Percentiles rank a stretch among this genome's conserved stretches.
Evolutionary conservation across 2,329 filamentous ascomycete species (phyloP).

Genomic region (Beauveria asiatica): DNA sequence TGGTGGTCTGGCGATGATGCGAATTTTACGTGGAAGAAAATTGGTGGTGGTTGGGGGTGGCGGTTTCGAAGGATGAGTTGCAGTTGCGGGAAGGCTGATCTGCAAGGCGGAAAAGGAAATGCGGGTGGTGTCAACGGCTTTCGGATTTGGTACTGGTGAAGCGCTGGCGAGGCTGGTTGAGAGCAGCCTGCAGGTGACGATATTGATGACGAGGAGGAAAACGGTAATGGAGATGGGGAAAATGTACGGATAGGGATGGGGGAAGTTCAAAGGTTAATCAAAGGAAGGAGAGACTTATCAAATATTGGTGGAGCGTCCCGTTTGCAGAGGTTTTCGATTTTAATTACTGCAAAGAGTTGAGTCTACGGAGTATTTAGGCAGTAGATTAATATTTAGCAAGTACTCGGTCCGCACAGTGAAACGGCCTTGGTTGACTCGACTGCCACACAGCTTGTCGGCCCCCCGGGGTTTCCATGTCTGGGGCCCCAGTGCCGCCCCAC

Average conservation of each 20-base stretch:
- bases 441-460: neutral
- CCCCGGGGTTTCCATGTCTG: neutral
- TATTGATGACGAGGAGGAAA: neutral
- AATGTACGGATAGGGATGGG: neutral
- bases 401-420: neutral
- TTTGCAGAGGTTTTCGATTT: neutral
- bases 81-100: neutral
- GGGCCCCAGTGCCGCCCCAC: neutral
- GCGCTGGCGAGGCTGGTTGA: neutral
- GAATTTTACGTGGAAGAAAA: neutral
- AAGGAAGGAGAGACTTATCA: neutral
- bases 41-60: neutral
- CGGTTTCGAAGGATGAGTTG: slow-evolving; percentile 1
- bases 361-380: neutral
- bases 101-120: slow-evolving; percentile 1
- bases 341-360: neutral
- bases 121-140: slow-evolving; percentile 3
- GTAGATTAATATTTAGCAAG: neutral
- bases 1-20: neutral
- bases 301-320: neutral
- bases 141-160: neutral
- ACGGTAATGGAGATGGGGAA: neutral
- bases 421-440: neutral
- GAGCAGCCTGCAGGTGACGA: neutral
- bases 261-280: neutral